Conservation (phyloP, 208 protist species). For the Trypanosoma boissoni region DNA sequence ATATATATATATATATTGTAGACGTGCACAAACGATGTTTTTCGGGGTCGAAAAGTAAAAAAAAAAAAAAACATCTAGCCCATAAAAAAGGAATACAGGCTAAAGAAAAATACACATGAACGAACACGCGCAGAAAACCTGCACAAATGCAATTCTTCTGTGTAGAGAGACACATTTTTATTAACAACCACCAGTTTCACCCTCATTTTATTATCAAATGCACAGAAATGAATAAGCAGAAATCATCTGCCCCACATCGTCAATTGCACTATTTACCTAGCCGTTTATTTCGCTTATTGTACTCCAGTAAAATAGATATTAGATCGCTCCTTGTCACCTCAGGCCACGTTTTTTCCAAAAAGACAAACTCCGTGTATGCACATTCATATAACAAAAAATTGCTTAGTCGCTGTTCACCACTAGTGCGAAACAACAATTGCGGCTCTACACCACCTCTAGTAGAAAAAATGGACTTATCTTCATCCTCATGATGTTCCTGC, state of each 20-base stretch:
- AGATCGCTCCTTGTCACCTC: conserved; percentile 60
- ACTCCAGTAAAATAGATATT: conserved; percentile 37
- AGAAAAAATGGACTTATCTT: conserved; percentile 32
- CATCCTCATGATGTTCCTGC: conserved; percentile 52
- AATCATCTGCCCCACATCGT: not conserved
- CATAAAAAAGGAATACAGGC: not conserved
- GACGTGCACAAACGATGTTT: not conserved
- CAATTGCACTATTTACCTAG: conserved; percentile 28
- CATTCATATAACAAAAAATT: conserved; percentile 89
- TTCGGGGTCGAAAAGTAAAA: not conserved
- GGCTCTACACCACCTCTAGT: conserved; percentile 50
- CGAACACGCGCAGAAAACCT: not conserved
- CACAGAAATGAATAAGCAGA: not conserved
- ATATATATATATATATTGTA: not conserved
- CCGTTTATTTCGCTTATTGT: conserved; percentile 41
- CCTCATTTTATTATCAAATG: no score
- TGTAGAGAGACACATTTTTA: no score
- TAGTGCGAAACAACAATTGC: conserved; percentile 82
- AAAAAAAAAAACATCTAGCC: not conserved
- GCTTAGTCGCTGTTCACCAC: conserved; percentile 80
- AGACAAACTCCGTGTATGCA: conserved; percentile 85
- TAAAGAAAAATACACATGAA: not conserved
- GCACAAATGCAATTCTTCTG: no score
- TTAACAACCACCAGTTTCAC: no score
- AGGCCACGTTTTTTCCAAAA: conserved; percentile 78